Evolutionary conservation across 2,329 filamentous ascomycete species (phyloP).

Genomic region (Lasiodiplodia citricola): DNA sequence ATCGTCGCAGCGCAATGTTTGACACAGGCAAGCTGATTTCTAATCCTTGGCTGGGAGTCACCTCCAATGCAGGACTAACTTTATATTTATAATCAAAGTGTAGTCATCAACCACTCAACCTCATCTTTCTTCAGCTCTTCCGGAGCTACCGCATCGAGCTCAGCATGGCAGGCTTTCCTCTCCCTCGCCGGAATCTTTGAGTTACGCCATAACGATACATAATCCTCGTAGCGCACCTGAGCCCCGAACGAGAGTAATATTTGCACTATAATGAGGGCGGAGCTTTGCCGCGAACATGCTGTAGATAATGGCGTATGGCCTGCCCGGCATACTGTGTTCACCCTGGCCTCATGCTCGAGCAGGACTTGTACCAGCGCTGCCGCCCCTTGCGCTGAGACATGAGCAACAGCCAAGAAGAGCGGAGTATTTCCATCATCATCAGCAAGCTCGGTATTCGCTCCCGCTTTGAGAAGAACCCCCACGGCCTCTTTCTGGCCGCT

Average conservation of each 20-base stretch:
- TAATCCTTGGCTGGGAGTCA: background rate
- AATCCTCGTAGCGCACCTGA: slow-evolving; percentile 32
- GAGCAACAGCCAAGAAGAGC: too few relatives aligned
- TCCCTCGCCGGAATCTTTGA: background rate
- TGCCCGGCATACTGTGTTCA: slow-evolving; percentile 38
- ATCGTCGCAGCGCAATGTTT: background rate
- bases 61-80: background rate
- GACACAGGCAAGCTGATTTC: background rate
- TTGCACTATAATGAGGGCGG: slow-evolving; percentile 39
- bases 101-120: slow-evolving; percentile 4
- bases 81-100: background rate
- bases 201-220: slow-evolving; percentile 11
- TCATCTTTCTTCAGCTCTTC: background rate
- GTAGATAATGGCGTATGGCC: slow-evolving; percentile 60
- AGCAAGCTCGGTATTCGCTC: too few relatives aligned
- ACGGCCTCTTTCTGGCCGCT: background rate
- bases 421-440: too few relatives aligned
- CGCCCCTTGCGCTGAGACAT: too few relatives aligned
- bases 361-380: too few relatives aligned
- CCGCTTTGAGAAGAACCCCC: too few relatives aligned
- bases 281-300: slow-evolving; percentile 58
- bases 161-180: slow-evolving; percentile 7
- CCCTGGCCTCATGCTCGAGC: background rate
- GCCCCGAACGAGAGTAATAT: slow-evolving; percentile 40
- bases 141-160: background rate